Conservation (phyloP, 1,284 basidiomycete genomes). For the Melampsora abietis-canadensis region DNA sequence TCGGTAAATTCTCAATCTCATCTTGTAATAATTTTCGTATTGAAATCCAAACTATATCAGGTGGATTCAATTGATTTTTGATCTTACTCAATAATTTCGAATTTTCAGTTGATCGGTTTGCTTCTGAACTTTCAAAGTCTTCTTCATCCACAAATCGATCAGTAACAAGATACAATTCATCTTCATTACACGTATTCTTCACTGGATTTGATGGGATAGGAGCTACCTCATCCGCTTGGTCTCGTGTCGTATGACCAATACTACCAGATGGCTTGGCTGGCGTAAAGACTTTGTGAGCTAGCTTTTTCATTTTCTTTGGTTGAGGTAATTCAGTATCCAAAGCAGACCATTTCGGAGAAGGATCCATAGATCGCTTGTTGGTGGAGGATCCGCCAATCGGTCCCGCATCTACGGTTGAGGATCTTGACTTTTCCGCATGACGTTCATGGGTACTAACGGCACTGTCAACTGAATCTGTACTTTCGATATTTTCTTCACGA, state of each 20-base stretch:
- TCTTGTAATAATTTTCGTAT: constrained; percentile 38
- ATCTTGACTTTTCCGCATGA: neutral
- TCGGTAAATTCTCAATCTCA: constrained; percentile 21
- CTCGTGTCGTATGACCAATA: neutral
- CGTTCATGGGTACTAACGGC: no score
- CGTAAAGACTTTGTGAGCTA: neutral
- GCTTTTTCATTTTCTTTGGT: neutral
- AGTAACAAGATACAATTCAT: constrained; percentile 36
- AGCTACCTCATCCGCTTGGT: neutral
- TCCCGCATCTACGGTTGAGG: neutral
- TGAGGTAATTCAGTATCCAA: neutral
- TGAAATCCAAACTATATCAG: constrained; percentile 36
- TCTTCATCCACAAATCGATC: constrained; percentile 31
- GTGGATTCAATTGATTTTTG: constrained; percentile 38
- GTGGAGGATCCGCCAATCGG: neutral
- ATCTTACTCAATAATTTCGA: constrained; percentile 23
- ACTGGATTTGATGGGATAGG: neutral
- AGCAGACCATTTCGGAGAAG: constrained; percentile 2
- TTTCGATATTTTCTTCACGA: no score
- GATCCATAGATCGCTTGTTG: neutral
- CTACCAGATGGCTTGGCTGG: neutral
- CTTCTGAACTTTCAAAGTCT: neutral
- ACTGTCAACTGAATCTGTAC: no score
- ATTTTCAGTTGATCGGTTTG: neutral
- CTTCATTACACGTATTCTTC: neutral